Evolutionary conservation across 139 green algal species (phyloP).

Genomic region (Nannochloris sp.): DNA sequence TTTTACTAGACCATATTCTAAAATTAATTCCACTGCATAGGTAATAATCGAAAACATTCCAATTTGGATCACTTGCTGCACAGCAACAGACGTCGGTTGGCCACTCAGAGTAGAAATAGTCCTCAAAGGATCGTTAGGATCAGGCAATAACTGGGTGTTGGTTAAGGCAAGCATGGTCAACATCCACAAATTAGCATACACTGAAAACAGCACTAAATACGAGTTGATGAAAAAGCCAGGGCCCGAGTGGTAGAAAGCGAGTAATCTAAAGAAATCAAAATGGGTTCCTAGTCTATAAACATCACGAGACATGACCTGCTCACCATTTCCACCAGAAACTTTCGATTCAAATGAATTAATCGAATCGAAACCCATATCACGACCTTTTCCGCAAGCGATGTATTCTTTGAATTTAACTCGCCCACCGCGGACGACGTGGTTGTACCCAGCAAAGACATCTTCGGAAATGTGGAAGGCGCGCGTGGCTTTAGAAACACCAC

Average conservation of each 20-base stretch:
- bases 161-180: slow-evolving; percentile 43
- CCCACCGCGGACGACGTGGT: slow-evolving; percentile 65
- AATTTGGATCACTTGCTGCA: slow-evolving; percentile 60
- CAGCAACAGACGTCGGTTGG: slow-evolving; percentile 14
- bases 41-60: slow-evolving; percentile 57
- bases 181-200: slow-evolving; percentile 56
- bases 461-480: slow-evolving; percentile 50
- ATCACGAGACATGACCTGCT: slow-evolving; percentile 76
- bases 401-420: slow-evolving; percentile 79
- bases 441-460: slow-evolving; percentile 69
- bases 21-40: slow-evolving; percentile 51
- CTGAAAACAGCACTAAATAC: slow-evolving; percentile 57
- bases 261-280: slow-evolving; percentile 73
- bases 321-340: slow-evolving; percentile 70
- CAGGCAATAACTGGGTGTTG: not conserved
- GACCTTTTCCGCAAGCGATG: slow-evolving; percentile 76
- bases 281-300: slow-evolving; percentile 59
- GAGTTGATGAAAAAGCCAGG: slow-evolving; percentile 73
- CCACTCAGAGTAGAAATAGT: slow-evolving; percentile 22
- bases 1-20: slow-evolving; percentile 53
- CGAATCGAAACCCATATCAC: slow-evolving; percentile 88
- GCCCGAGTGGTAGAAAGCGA: slow-evolving; percentile 65
- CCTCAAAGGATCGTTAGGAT: not conserved
- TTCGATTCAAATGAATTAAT: slow-evolving; percentile 89
- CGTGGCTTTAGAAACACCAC: slow-evolving; percentile 56